These are phyloP conservation scores for Fusarium praegraminearum DNA, from an alignment of 2,329 filamentous ascomycete species.

Conservation along the genomic window DNA sequence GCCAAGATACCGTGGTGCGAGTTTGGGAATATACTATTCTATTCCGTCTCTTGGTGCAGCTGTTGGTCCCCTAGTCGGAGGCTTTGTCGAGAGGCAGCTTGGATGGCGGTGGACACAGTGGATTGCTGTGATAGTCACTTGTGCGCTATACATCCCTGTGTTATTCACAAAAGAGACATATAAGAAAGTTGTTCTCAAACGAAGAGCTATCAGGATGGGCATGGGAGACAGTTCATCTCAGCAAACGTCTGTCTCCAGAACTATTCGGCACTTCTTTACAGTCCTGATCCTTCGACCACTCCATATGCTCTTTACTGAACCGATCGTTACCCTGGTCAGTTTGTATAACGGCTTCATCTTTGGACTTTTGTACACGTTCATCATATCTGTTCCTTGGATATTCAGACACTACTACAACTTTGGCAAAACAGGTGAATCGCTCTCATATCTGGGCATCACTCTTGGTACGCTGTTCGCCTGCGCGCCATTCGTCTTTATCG, in stretches of 20 bases:
- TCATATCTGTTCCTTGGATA: conserved; percentile 32
- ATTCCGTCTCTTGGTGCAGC: conserved; percentile 27
- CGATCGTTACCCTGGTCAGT: conserved; percentile 29
- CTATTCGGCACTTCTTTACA: conserved; percentile 24
- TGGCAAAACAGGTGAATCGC: conserved; percentile 3
- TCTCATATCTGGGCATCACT: conserved; percentile 30
- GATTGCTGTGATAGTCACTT: conserved; percentile 20
- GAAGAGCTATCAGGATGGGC: conserved; percentile 24
- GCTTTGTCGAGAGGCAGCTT: conserved; percentile 12
- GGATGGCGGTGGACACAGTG: conserved; percentile 39
- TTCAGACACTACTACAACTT: conserved; percentile 25
- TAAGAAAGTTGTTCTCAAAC: conserved; percentile 25
- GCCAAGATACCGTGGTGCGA: conserved; percentile 10
- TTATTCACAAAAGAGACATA: conserved; percentile 33
- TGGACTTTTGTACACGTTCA: conserved; percentile 31
- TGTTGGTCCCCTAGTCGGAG: conserved; percentile 17
- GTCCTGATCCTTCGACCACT: conserved; percentile 32
- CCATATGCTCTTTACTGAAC: conserved; percentile 32
- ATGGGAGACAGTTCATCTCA: conserved; percentile 32
- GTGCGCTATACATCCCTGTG: conserved; percentile 19
- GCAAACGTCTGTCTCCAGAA: conserved; percentile 2
- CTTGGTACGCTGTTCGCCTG: conserved; percentile 26
- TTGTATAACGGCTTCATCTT: conserved; percentile 36
- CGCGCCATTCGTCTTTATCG: conserved; percentile 24
- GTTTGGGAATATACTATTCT: conserved; percentile 32